A percentile compares a stretch with the other conserved stretches of the same genome.
Evolutionary conservation across 345 rosid species (phyloP).

Genomic region (Cochlearia excelsa): DNA sequence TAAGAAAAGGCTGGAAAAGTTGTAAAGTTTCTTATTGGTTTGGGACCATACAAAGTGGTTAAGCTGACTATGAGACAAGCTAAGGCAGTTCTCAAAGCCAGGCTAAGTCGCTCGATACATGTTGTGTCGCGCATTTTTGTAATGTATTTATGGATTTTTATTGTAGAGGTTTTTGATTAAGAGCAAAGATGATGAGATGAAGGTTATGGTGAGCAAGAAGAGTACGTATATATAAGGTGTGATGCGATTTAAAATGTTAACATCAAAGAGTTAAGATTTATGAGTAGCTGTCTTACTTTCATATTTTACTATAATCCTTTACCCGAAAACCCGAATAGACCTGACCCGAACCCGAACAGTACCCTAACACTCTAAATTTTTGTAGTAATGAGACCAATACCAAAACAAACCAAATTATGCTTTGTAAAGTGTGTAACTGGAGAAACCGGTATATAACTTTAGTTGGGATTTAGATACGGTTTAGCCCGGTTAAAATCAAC

Average conservation of each 20-base stretch:
- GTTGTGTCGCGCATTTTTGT: slow-evolving; percentile 23
- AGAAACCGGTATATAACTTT: not conserved
- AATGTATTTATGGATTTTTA: slow-evolving; percentile 7
- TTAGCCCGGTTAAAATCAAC: not conserved
- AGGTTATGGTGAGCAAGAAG: slow-evolving; percentile 33
- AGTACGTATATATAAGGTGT: slow-evolving; percentile 35
- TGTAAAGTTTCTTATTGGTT: slow-evolving; percentile 29
- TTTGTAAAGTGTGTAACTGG: not conserved
- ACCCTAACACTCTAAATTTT: not conserved
- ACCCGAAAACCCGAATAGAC: no score
- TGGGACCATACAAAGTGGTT: slow-evolving; percentile 60
- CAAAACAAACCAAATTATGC: slow-evolving; percentile 18
- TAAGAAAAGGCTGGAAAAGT: slow-evolving; percentile 70
- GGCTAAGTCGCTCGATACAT: slow-evolving; percentile 43
- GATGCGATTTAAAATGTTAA: slow-evolving; percentile 26
- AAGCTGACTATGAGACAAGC: slow-evolving; percentile 67
- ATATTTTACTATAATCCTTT: no score
- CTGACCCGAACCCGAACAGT: no score
- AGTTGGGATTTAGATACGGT: not conserved
- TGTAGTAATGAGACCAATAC: slow-evolving; percentile 18
- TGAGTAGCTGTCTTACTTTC: slow-evolving; percentile 27
- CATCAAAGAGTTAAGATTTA: slow-evolving; percentile 30
- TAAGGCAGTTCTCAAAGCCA: slow-evolving; percentile 53
- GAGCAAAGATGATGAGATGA: slow-evolving; percentile 27
- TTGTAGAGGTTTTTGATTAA: not conserved